Evolutionary conservation across 495 filamentous ascomycete species (phyloP).

Genomic region (Podospora pseudocomata): DNA sequence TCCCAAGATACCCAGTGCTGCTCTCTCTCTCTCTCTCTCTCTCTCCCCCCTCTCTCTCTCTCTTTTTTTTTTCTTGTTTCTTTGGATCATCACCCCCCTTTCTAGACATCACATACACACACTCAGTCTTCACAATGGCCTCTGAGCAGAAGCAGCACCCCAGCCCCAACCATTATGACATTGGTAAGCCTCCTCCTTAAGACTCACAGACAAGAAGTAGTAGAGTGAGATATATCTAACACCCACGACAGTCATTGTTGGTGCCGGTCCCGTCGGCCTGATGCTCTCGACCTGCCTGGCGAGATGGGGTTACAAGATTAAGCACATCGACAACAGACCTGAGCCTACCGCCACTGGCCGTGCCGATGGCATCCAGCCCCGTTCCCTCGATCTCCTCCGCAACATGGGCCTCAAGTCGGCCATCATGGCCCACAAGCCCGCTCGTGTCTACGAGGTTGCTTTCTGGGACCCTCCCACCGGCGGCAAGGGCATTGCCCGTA

Average conservation of each 20-base stretch:
- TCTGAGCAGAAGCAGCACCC: conserved; percentile 20
- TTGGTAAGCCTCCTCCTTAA: conserved; percentile 24
- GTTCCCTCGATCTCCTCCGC: conserved; percentile 69
- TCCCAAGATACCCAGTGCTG: conserved; percentile 21
- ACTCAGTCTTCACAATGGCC: conserved; percentile 21
- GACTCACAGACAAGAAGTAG: neutral
- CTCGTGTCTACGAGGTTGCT: conserved; percentile 69
- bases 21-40: neutral
- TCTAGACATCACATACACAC: conserved; percentile 13
- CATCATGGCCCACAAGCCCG: conserved; percentile 72
- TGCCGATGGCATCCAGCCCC: conserved; percentile 77
- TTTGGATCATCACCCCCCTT: neutral
- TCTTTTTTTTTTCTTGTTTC: conserved; percentile 4
- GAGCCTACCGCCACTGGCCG: conserved; percentile 68
- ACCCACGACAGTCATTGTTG: conserved; percentile 66
- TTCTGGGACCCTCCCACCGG: conserved; percentile 69
- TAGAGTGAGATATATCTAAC: neutral
- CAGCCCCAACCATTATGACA: conserved; percentile 33
- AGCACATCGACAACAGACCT: conserved; percentile 67
- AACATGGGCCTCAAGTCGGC: conserved; percentile 69
- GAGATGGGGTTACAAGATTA: conserved; percentile 66
- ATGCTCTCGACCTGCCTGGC: conserved; percentile 78
- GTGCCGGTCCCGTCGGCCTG: conserved; percentile 84
- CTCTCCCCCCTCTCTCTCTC: neutral
- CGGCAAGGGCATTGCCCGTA: conserved; percentile 60